Evolutionary conservation across 192 early-diverging fungal genomes (phyloP).

Genomic region (Entomortierella lignicola): DNA sequence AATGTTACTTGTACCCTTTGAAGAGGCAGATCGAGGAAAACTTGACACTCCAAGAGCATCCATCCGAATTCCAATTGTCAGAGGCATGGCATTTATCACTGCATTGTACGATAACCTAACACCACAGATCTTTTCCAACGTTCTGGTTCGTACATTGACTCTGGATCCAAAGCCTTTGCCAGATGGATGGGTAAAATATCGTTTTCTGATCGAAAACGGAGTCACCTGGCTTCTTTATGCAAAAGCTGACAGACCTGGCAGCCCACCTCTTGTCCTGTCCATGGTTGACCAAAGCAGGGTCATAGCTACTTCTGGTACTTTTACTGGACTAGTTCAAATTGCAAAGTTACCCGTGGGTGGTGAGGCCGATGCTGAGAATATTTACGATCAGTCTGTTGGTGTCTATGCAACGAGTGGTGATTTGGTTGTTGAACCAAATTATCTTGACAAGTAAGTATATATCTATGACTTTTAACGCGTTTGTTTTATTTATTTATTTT

Average conservation of each 20-base stretch:
- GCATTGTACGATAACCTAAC: constrained; percentile 35
- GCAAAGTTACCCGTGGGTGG: constrained; percentile 40
- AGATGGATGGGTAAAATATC: constrained; percentile 46
- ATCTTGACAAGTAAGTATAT: constrained; percentile 16
- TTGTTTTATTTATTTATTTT: no score
- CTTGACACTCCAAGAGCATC: background rate
- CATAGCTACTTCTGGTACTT: constrained; percentile 30
- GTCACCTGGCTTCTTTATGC: constrained; percentile 47
- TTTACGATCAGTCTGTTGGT: constrained; percentile 32
- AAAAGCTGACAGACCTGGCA: background rate
- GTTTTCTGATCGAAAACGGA: constrained; percentile 44
- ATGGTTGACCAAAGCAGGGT: background rate
- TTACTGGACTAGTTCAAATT: constrained; percentile 46
- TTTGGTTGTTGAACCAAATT: constrained; percentile 15
- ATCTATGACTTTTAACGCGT: background rate
- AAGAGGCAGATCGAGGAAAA: background rate
- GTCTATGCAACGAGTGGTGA: constrained; percentile 31
- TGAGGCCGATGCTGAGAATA: constrained; percentile 13
- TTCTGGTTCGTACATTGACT: constrained; percentile 26
- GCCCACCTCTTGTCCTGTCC: constrained; percentile 5
- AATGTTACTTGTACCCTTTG: constrained; percentile 11
- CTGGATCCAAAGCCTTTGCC: background rate
- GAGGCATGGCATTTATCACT: constrained; percentile 47
- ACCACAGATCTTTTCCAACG: constrained; percentile 32
- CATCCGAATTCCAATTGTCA: constrained; percentile 36